Base-by-base conservation (phyloP, 345 rosid genomes). In the Eucalyptus regnans region DNA sequence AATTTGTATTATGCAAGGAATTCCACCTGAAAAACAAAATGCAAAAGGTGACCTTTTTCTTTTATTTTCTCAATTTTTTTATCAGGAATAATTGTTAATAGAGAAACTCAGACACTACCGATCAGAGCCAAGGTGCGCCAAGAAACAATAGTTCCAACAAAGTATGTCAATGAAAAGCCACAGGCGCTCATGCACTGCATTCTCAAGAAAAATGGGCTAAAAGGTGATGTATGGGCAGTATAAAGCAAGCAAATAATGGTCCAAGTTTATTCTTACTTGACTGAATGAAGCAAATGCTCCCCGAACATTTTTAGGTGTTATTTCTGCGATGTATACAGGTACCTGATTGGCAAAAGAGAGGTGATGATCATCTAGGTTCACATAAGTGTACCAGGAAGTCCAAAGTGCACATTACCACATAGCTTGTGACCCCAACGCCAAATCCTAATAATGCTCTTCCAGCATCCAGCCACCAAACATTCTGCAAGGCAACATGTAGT, bases 281-380 rank as follows among this genome's bases (percentile, higher is more conserved):
- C 8, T 89, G 12, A 88, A 31, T 33, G 85, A 80, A 27, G 86
- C 1, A 86, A 91, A 88, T 83, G 88, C 58, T 80, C 93, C 92
- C 86, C 93, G 86, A 31, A 87, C 25, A 87, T 88, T 86, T 79
- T 87, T 91, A 12, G 93, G 93, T 17, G 92, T 49, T 88, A 90
- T 86, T 50, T 86, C 87, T 17, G 87, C 87, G 5, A 86, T 86
- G 44, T 86, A 86, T 48, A 86, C 64, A 12, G 87, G 87, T 41
- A 86, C 87, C 64, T 86, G 62, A 86, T 25, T 14, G 87, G 87
- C 41, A 50, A 56, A 86, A 86, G 44, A 86, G 27, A 48, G 64
- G 60, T 50, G 87, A 86, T 31, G 54, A n/a, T 56, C 43, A 25
- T 20, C 64, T 3, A 33, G 60, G 62, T 29, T 25, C 87, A 51